Conservation (phyloP, 1,284 basidiomycete species). For the Rhodotorula sp. region DNA sequence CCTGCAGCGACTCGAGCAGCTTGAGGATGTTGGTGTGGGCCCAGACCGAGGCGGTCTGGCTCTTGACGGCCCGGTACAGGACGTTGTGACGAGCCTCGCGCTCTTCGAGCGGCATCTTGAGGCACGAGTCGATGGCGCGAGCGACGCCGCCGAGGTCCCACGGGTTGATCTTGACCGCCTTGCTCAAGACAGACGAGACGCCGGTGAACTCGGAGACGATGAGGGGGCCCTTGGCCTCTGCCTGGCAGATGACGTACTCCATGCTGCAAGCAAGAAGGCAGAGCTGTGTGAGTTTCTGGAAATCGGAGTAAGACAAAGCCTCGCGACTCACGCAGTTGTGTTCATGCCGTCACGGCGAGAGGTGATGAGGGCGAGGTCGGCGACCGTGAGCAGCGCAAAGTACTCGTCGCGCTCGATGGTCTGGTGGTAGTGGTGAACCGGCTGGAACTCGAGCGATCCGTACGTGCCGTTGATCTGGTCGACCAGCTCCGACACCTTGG, state of each 20-base stretch:
- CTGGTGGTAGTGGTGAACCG: slow-evolving; percentile 99
- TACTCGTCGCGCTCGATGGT: slow-evolving; percentile 84
- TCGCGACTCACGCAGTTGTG: slow-evolving; percentile 60
- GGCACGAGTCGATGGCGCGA: slow-evolving; percentile 85
- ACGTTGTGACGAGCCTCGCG: slow-evolving; percentile 71
- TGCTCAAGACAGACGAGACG: slow-evolving; percentile 80
- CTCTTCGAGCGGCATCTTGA: slow-evolving; percentile 76
- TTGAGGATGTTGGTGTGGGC: slow-evolving; percentile 85
- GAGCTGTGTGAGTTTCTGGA: too few relatives aligned
- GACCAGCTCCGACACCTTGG: slow-evolving; percentile 90
- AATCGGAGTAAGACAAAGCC: too few relatives aligned
- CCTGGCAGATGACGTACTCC: slow-evolving; percentile 94
- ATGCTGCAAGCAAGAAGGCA: slow-evolving; percentile 58
- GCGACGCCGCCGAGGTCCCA: slow-evolving; percentile 90
- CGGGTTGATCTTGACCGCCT: slow-evolving; percentile 79
- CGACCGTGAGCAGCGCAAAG: slow-evolving; percentile 91
- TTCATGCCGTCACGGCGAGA: slow-evolving; percentile 98
- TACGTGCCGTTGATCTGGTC: slow-evolving; percentile 97
- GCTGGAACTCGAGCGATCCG: slow-evolving; percentile 91
- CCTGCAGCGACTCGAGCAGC: slow-evolving; percentile 76
- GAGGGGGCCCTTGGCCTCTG: slow-evolving; percentile 74
- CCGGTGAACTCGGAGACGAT: slow-evolving; percentile 98
- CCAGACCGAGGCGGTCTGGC: slow-evolving; percentile 95
- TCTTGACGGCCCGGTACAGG: slow-evolving; percentile 84
- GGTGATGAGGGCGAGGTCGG: slow-evolving; percentile 93